These are phyloP conservation scores for Diaporthe eres DNA, from an alignment of 2,329 filamentous ascomycete species.

Conservation along the genomic window DNA sequence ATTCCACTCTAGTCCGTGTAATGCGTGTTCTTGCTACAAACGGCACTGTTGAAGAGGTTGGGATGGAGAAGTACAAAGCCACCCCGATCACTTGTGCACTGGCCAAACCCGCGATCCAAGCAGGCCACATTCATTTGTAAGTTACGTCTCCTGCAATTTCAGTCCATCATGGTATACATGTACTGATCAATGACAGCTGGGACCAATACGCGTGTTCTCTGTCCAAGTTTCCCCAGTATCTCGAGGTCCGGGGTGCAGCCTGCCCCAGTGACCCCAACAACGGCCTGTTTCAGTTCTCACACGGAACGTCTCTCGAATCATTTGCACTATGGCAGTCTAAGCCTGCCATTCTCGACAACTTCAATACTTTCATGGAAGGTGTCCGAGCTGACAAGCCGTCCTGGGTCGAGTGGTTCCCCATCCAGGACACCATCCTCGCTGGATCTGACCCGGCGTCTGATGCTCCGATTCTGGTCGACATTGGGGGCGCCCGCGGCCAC, in stretches of 20 bases:
- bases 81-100: conserved; percentile 5
- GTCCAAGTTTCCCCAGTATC: conserved; percentile 6
- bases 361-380: conserved; percentile 12
- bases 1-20: background rate
- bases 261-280: background rate
- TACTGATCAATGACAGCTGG: background rate
- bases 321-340: background rate
- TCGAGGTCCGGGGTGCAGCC: background rate
- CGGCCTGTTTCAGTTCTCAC: conserved; percentile 3
- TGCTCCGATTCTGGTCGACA: background rate
- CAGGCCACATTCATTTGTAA: background rate
- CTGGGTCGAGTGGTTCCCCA: conserved; percentile 11
- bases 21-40: conserved; percentile 12
- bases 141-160: background rate
- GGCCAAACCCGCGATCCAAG: conserved; percentile 3
- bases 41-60: conserved; percentile 10
- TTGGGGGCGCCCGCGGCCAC: background rate
- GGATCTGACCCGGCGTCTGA: background rate
- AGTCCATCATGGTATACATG: background rate
- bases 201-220: conserved; percentile 1
- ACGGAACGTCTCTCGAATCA: background rate
- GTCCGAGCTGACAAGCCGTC: background rate
- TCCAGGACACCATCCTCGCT: background rate
- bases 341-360: background rate
- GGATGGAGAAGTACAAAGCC: background rate